Conservation (phyloP, 2,329 filamentous ascomycete species). For the Cladobotryum protrusum region DNA sequence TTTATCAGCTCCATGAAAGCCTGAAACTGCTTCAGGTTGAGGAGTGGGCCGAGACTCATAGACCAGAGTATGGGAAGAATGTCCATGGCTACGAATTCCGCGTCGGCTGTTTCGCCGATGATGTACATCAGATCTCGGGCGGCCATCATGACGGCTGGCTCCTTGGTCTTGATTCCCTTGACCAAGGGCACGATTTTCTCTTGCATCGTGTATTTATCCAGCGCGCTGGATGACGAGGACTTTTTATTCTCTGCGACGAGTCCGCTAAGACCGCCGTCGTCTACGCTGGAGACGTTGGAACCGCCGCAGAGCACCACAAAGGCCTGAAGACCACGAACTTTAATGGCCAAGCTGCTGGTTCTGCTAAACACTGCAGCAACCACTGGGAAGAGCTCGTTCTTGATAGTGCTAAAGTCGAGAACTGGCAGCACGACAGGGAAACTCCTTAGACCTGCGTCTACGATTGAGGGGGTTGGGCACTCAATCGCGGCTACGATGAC, state of each 20-base stretch:
- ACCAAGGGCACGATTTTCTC: slow-evolving; percentile 92
- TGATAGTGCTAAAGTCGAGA: slow-evolving; percentile 93
- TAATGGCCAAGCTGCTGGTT: slow-evolving; percentile 90
- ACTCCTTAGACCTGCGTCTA: slow-evolving; percentile 76
- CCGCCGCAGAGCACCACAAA: slow-evolving; percentile 88
- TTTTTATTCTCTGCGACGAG: slow-evolving; percentile 55
- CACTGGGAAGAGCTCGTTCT: slow-evolving; percentile 91
- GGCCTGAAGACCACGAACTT: slow-evolving; percentile 84
- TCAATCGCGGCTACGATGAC: slow-evolving; percentile 79
- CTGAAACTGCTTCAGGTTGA: slow-evolving; percentile 83
- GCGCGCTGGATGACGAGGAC: slow-evolving; percentile 63
- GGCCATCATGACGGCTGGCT: slow-evolving; percentile 95
- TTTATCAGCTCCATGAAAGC: slow-evolving; percentile 87
- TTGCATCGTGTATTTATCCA: slow-evolving; percentile 98
- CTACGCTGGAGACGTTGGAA: slow-evolving; percentile 42
- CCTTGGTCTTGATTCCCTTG: slow-evolving; percentile 92
- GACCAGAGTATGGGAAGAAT: slow-evolving; percentile 84
- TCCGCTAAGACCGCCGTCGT: slow-evolving; percentile 69
- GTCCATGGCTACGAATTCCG: slow-evolving; percentile 88
- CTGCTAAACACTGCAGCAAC: slow-evolving; percentile 86
- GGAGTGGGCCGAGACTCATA: slow-evolving; percentile 83
- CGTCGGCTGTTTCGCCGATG: slow-evolving; percentile 74
- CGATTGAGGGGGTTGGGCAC: slow-evolving; percentile 79
- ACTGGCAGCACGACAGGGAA: slow-evolving; percentile 76
- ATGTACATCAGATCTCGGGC: slow-evolving; percentile 78